Base-by-base conservation (phyloP, 331 rosid species). In the Quercus lobata region DNA sequence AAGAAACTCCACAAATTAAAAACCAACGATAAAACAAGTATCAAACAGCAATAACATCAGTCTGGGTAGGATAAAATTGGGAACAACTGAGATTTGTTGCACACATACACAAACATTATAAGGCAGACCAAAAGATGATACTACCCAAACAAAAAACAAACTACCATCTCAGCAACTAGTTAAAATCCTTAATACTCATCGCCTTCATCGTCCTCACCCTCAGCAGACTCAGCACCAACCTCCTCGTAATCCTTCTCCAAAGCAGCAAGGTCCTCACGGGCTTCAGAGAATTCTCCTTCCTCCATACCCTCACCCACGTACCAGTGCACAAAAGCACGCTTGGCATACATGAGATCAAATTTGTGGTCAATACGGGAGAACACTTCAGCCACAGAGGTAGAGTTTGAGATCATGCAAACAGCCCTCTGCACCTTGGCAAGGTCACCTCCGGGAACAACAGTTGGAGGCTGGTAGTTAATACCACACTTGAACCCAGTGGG, bases 271-370 rank as follows among this genome's bases (percentile, higher is more conserved):
- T 92, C 97, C 87, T 92, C 97, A 72, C 97, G 94, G 69, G 97
- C 97, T 78, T 93, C 97, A 0, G 97, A 93, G 77, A 93, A 93
- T 76, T 93, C 97, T 29, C 97, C 97, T 78, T 93, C 97, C 76
- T 93, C 97, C 98, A 94, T 92, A 70, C 97, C 97, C 88, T 93
- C 97, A 56, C 97, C 97, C 52, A 93, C 97, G 12, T 93, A 93
- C 97, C 97, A 93, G 76, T 93, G 97, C 72, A 93, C 97, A 18
- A 93, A 93, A 27, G 97, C 97, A 2, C 97, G 89, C 86, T 93
- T 93, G 52, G 97, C 90, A 81, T 93, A 93, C 97, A 93, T 93
- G 77, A 93, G 97, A 37, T 93, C 97, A 72, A 93, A 93, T 86
- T 91, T 93, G 81, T 91, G 97, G 71, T 93, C 97, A 58, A 93